Base-by-base conservation (phyloP, 768 basidiomycete species). In the Phaeolepiota aurea region DNA sequence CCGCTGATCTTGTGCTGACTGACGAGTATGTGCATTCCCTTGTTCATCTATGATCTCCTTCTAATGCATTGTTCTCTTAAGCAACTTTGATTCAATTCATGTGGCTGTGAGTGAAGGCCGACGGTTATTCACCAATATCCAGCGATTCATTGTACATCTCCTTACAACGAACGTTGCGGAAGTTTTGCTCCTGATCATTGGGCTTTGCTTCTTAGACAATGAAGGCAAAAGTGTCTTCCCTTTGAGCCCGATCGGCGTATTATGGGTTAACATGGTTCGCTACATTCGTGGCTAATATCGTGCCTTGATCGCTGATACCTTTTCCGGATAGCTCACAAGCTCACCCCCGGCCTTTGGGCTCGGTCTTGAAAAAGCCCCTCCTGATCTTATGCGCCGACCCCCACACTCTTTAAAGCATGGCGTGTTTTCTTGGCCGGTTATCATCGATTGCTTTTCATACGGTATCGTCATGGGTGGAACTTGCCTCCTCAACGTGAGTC, bases 31-130 rank as follows among this genome's bases (percentile, higher is more conserved):
- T 50, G 5, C 9, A 11, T 19, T 3, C 32, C 25, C 11, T 21
- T 19, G 7, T 25, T 14, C 14, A 9, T 14, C 28, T 16, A n/a
- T n/a, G n/a, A n/a, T n/a, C n/a, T n/a, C n/a, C 13, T 16, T 16
- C 33, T 11, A 20, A 30, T 46, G 13, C 32, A 9, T 25, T 32
- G 4, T 20, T 32, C 11, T 18, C n/a, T 20, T 7, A 30, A 65
- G 64, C 52, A 76, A 78, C 56, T 78, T 80, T 51, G 70, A 74
- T 32, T 76, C 75, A 13, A 78, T 80, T 46, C 65, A 68, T n/a
- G 66, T 72, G 37, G 77, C 76, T 2, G 66, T 77, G 48, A 58
- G 65, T 42, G 73, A 77, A 55, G 77, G 76, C 25, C 69, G 77
- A 41, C 67, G 73, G n/a, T 59, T 74, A 3, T 72, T 78, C 57